Evolutionary conservation across 805 yeast genomes (phyloP).

Genomic region (Wickerhamomyces kurtzmanii): DNA sequence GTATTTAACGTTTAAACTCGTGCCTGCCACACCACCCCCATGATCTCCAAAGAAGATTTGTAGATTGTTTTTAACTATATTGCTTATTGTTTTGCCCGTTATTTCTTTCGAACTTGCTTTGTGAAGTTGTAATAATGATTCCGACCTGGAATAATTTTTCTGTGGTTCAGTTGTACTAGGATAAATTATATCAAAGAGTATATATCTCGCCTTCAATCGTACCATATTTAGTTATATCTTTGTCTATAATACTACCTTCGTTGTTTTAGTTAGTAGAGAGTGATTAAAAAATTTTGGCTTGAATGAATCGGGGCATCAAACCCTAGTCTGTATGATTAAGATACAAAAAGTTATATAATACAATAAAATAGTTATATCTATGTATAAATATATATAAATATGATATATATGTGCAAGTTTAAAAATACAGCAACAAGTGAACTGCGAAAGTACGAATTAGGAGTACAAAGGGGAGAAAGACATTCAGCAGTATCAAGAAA

Average conservation of each 20-base stretch:
- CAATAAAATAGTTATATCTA: too few relatives aligned
- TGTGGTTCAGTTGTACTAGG: constrained; percentile 31
- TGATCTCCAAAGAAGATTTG: constrained; percentile 67
- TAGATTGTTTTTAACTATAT: constrained; percentile 44
- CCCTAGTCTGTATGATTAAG: too few relatives aligned
- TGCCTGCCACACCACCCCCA: constrained; percentile 58
- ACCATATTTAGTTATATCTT: constrained; percentile 47
- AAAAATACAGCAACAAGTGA: too few relatives aligned
- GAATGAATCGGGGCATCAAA: too few relatives aligned
- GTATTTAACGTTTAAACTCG: constrained; percentile 60
- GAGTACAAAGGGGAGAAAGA: too few relatives aligned
- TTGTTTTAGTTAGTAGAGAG: too few relatives aligned
- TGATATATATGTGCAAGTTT: too few relatives aligned
- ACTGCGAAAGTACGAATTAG: too few relatives aligned
- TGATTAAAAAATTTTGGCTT: too few relatives aligned
- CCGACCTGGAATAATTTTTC: constrained; percentile 20
- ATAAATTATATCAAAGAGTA: constrained; percentile 68
- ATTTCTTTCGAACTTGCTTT: constrained; percentile 38
- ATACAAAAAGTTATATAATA: too few relatives aligned
- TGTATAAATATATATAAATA: too few relatives aligned
- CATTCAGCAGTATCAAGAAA: background rate
- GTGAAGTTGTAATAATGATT: constrained; percentile 36
- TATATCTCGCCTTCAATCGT: constrained; percentile 75
- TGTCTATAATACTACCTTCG: too few relatives aligned
- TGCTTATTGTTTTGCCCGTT: constrained; percentile 37